Base-by-base conservation (phyloP, 2,329 filamentous ascomycete species). In the Hortaea werneckii region DNA sequence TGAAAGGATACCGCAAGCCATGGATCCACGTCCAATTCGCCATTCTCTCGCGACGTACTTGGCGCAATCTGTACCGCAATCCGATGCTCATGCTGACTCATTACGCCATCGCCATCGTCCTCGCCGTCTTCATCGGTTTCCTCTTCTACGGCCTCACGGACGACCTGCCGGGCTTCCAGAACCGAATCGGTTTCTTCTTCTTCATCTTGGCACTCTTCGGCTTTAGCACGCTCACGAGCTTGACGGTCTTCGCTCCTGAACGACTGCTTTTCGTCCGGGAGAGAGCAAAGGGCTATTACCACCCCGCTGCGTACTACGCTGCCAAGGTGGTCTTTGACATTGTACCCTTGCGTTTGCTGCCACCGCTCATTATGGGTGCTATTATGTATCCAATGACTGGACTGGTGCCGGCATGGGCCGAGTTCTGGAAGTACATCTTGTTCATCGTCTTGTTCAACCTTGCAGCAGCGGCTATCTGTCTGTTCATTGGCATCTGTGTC, bases 311-410 rank as follows among this genome's bases (percentile, higher is more conserved):
- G 0, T 98, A 98, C 68, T 98, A 96, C 63, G 75, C 85, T 0
- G 83, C 89, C 58, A 98, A 98, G 70, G 85, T 96, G n/a, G 69
- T 95, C n/a, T 96, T 98, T 63, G 92, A 98, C 62, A 90, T 98
- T 54, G 77, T 98, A 9, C 92, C 92, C 3, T 74, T 98, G n/a
- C 80, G 92, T 41, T 82, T 98, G 46, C 83, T 98, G 41, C 92
- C 92, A 5, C 92, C 92, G 0, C 84, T 96, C 50, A 83, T 98
- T 48, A 92, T 96, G 78, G 92, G 90, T 11, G 80, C 87, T 29
- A 96, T 98, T 51, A 80, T 98, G 20, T 98, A 98, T 63, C 92
- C 92, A 0, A 98, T 98, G 92, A 95, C 89, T 0, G 92, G 92
- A 2, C 74, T 98, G 10, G 82, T 94, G 20, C 79, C 92, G 0